Conservation (phyloP, 208 protist species). For the Trypanosoma cruzi region DNA sequence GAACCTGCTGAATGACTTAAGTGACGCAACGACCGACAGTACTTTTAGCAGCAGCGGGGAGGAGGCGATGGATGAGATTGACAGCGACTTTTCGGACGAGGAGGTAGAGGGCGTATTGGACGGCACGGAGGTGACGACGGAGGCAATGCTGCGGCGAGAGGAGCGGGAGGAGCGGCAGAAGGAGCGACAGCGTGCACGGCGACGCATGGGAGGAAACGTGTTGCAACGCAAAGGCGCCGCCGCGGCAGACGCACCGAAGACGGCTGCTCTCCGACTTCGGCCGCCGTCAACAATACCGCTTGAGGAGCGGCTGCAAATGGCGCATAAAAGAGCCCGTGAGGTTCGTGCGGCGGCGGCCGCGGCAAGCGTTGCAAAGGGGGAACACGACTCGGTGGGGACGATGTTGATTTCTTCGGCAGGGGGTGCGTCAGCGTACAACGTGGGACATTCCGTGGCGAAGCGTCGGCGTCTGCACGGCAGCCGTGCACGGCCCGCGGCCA, state of each 20-base stretch:
- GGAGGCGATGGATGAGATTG: conserved; percentile 61
- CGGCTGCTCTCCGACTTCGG: conserved; percentile 34
- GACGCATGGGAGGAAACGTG: conserved; percentile 27
- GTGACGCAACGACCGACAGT: conserved; percentile 56
- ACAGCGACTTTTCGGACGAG: conserved; percentile 81
- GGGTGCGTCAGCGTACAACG: conserved; percentile 2
- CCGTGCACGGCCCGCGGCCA: not conserved
- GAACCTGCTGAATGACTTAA: conserved; percentile 42
- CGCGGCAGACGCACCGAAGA: conserved; percentile 4
- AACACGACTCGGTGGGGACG: not conserved
- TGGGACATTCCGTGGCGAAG: not conserved
- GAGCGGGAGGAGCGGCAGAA: conserved; percentile 46
- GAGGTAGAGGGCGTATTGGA: conserved; percentile 44
- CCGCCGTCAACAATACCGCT: conserved; percentile 58
- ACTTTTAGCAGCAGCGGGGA: conserved; percentile 67
- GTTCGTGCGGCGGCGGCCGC: conserved; percentile 20
- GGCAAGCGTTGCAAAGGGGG: not conserved
- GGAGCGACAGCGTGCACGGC: conserved; percentile 29
- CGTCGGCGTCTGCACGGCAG: conserved; percentile 1
- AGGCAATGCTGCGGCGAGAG: conserved; percentile 48
- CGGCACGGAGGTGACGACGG: conserved; percentile 43
- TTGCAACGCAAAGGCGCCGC: not conserved
- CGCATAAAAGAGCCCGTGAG: conserved; percentile 42
- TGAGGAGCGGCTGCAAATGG: conserved; percentile 42
- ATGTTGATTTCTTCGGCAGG: not conserved